phyloP scores from a whole-genome alignment of 2,329 filamentous ascomycete genomes.

The Zarea fungicola region DNA sequence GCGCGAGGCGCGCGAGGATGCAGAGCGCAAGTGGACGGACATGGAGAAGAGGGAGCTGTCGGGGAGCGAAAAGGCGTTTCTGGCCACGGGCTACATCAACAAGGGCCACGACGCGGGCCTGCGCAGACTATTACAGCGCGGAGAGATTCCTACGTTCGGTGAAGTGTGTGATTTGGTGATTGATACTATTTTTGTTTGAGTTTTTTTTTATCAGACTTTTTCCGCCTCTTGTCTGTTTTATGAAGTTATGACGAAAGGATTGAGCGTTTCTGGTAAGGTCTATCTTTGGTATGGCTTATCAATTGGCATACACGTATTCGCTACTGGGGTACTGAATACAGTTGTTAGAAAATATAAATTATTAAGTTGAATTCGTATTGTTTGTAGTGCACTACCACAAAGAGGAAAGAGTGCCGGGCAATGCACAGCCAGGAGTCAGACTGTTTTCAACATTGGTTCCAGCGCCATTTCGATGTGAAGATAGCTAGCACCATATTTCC shows the following conservation, averaged over 20 bases:
- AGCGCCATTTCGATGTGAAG: too few species aligned
- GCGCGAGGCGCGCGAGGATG: conserved; percentile 62
- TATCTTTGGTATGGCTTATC: too few species aligned
- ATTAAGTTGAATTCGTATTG: too few species aligned
- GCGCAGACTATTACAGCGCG: conserved; percentile 27
- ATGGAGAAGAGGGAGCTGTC: conserved; percentile 56
- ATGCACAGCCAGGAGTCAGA: too few species aligned
- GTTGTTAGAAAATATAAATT: too few species aligned
- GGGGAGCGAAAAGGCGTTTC: conserved; percentile 49
- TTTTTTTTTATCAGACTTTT: background rate
- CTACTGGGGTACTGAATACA: too few species aligned
- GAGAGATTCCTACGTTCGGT: conserved; percentile 32
- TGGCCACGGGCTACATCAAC: conserved; percentile 46
- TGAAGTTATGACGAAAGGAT: background rate
- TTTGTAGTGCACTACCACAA: too few species aligned
- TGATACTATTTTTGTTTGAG: conserved; percentile 30
- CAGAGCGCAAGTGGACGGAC: conserved; percentile 65
- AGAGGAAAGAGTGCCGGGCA: too few species aligned
- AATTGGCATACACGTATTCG: too few species aligned
- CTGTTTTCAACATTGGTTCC: too few species aligned
- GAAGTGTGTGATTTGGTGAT: conserved; percentile 43
- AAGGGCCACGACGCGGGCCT: conserved; percentile 22
- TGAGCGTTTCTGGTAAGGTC: too few species aligned
- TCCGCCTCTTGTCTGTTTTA: background rate
- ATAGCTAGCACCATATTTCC: too few species aligned